Percentiles rank a stretch among this genome's conserved stretches.
Evolutionary conservation across 1,284 basidiomycete species (phyloP).

Genomic region (Mycena citricolor): DNA sequence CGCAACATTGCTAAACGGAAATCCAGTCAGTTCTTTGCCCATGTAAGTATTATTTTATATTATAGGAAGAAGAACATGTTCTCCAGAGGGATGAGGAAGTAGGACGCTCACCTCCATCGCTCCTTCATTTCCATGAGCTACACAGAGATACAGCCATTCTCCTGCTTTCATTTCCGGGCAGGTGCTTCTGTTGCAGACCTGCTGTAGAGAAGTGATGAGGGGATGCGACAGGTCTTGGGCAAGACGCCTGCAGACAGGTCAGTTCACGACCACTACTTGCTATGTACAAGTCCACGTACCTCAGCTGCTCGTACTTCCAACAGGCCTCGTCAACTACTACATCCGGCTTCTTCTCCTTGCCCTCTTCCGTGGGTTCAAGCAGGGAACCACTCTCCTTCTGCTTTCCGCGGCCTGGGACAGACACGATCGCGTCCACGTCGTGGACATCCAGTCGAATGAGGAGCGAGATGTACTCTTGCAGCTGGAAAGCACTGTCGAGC

Average conservation of each 20-base stretch:
- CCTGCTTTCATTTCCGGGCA: conserved; percentile 98
- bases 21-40: too few species aligned
- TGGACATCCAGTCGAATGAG: conserved; percentile 86
- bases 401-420: conserved; percentile 57
- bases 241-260: conserved; percentile 61
- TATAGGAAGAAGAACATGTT: neutral
- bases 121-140: conserved; percentile 82
- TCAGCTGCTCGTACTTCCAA: conserved; percentile 94
- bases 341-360: conserved; percentile 47
- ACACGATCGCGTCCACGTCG: conserved; percentile 81
- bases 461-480: conserved; percentile 92
- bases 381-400: conserved; percentile 37
- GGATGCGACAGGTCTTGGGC: conserved; percentile 91
- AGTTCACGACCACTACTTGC: conserved; percentile 13
- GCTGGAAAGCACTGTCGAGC: conserved; percentile 88
- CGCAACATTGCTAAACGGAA: conserved; percentile 78
- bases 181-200: conserved; percentile 78
- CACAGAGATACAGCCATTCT: conserved; percentile 96
- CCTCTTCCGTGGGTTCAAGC: conserved; percentile 38
- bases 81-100: conserved; percentile 12
- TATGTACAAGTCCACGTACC: conserved; percentile 57
- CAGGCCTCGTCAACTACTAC: conserved; percentile 75
- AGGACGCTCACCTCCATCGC: conserved; percentile 63
- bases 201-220: conserved; percentile 82
- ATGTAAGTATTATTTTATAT: conserved; percentile 7